Evolutionary conservation across 306 rosid species (phyloP).

Genomic region (Vachellia pachyceras): DNA sequence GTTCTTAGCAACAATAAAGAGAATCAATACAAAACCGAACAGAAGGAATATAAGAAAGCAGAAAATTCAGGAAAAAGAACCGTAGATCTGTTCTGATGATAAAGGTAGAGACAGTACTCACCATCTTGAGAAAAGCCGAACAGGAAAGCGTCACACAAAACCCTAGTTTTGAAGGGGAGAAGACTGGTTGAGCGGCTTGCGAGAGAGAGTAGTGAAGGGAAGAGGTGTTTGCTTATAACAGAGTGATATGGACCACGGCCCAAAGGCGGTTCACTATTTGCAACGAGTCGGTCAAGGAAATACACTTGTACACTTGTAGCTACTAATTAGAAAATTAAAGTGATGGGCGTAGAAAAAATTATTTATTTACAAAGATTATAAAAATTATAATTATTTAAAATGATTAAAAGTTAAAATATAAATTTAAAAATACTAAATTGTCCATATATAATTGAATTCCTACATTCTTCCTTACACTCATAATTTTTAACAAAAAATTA

Average conservation of each 20-base stretch:
- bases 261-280: neutral
- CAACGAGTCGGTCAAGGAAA: neutral
- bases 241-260: constrained; percentile 23
- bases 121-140: constrained; percentile 32
- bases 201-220: neutral
- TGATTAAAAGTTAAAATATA: too few relatives aligned
- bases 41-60: neutral
- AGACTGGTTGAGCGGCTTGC: constrained; percentile 5
- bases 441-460: too few relatives aligned
- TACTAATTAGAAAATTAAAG: too few relatives aligned
- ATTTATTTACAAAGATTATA: too few relatives aligned
- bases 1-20: neutral
- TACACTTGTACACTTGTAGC: too few relatives aligned
- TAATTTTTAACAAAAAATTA: too few relatives aligned
- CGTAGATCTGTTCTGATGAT: constrained; percentile 12
- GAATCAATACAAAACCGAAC: neutral
- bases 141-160: neutral
- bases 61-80: neutral
- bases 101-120: neutral
- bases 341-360: too few relatives aligned
- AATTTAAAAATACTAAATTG: too few relatives aligned
- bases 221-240: neutral
- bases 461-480: too few relatives aligned
- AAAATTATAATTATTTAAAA: too few relatives aligned
- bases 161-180: constrained; percentile 12